Base-by-base conservation (phyloP, 345 rosid species). In the Ceriops tagal region DNA sequence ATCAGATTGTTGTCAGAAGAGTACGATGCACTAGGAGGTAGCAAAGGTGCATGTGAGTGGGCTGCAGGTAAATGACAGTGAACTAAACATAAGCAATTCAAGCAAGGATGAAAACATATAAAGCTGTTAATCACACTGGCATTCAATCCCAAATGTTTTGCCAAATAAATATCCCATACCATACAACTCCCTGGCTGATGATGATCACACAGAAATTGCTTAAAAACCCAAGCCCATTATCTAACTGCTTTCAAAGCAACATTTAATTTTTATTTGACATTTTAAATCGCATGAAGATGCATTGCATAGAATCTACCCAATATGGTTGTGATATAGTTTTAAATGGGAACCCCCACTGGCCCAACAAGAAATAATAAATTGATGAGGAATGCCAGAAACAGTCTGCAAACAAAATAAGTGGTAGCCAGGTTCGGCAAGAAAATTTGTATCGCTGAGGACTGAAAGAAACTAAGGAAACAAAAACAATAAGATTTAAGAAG, bases 1-100 rank as follows among this genome's bases (percentile, higher is more conserved):
- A 78, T 88, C 77, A 73, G 76, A 53, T 82, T 70, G 27, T 53
- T 68, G 69, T 73, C 72, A 71, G 84, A 74, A n/a, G 91, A 77
- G 75, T 61, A 66, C 53, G 82, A 78, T 57, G 79, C 26, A 64
- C 76, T 84, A 35, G 69, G 66, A 71, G 76, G 56, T 20, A 72
- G 68, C 39, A 76, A 70, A 64, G 90, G 57, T 68, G 79, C 78
- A 49, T 68, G 80, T 32, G 55, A 68, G 61, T 46, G 74, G 78
- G 84, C 84, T 79, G 84, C 28, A 59, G 56, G 62, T 3, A 27
- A 62, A 51, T 63, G 31, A 67, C 49, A 24, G 28, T 66, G 64
- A 72, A 73, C 61, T 72, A 46, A 52, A 20, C 18, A 26, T 16
- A 53, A 28, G 13, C 46, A 32, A 56, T 43, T 58, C 49, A 43